Base-by-base conservation (phyloP, 352 stramenopile species). In the Phytophthora fragariae region DNA sequence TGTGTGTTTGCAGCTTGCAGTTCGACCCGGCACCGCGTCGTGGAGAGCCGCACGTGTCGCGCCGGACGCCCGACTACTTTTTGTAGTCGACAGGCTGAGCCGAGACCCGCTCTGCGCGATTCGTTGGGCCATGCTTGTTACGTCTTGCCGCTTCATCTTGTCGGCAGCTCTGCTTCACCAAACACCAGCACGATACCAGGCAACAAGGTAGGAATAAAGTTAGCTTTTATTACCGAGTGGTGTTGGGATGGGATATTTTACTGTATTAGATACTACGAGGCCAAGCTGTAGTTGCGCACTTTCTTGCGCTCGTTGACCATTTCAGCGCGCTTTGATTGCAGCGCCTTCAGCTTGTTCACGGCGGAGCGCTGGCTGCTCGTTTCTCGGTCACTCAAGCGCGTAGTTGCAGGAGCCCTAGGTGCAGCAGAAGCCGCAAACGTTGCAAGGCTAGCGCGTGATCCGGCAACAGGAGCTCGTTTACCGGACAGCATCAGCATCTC, bases 11-110 rank as follows among this genome's bases (percentile, higher is more conserved):
- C 65, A 95, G 88, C 87, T 95, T 99, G 72, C 95, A 98, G 70
- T 99, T 99, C 66, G 96, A 99, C 65, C 96, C 95, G 7, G 96
- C 96, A 24, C 96, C 96, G 67, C 88, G 96, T 58, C 88, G 94
- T 72, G 96, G 96, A 47, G 96, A 99, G 76, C 93, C 95, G 10
- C 90, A 98, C 65, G 95, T 99, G 21, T 98, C 93, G 46, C 83
- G 94, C 61, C 83, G 95, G 64, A 98, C 95, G 50, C 96, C 96
- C 21, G 96, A 99, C 73, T 99, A 98, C 76, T 98, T 99, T 76
- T 74, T 99, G 71, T 99, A 98, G 82, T 71, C 49, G 37, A 56
- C n/a, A 15, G 53, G 49, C 35, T 37, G 24, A 31, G 33, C 52
- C 41, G 60, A 72, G 58, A 24, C 50, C 37, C 55, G 50, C 52